A percentile compares a stretch with the other conserved stretches of the same genome.
Evolutionary conservation across 1,284 basidiomycete species (phyloP).

Genomic region (Trametes sp.): DNA sequence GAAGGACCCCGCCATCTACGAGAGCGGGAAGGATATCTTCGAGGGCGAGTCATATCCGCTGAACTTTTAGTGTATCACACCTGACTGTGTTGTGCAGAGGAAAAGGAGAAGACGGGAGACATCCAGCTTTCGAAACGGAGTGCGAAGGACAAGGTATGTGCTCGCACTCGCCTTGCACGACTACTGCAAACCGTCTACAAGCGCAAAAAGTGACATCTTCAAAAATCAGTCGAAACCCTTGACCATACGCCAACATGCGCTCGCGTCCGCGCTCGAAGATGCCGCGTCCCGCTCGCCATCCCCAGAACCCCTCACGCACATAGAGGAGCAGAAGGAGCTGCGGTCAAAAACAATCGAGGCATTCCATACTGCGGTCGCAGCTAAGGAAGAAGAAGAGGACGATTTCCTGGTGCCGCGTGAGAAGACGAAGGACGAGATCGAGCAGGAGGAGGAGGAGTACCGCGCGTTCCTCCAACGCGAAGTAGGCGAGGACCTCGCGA

Average conservation of each 20-base stretch:
- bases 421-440: constrained; percentile 79
- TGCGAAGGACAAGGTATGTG: constrained; percentile 63
- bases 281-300: constrained; percentile 54
- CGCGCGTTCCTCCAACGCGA: constrained; percentile 81
- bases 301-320: constrained; percentile 72
- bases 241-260: constrained; percentile 65
- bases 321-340: constrained; percentile 80
- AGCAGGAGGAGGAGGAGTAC: constrained; percentile 84
- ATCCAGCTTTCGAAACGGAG: constrained; percentile 30
- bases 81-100: constrained; percentile 59
- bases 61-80: background rate
- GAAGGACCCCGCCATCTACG: constrained; percentile 88
- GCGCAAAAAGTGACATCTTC: constrained; percentile 8
- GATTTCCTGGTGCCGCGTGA: constrained; percentile 77
- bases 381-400: constrained; percentile 54
- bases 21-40: constrained; percentile 75
- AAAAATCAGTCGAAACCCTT: constrained; percentile 61
- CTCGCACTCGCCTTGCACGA: constrained; percentile 7
- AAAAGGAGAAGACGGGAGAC: constrained; percentile 57
- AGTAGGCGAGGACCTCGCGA: constrained; percentile 79
- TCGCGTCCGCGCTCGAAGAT: constrained; percentile 60
- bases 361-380: constrained; percentile 64
- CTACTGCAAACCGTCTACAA: constrained; percentile 14
- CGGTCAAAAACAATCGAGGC: constrained; percentile 87
- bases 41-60: constrained; percentile 58